Evolutionary conservation across 768 basidiomycete species (phyloP).

Genomic region (Lactifluus pinguis): DNA sequence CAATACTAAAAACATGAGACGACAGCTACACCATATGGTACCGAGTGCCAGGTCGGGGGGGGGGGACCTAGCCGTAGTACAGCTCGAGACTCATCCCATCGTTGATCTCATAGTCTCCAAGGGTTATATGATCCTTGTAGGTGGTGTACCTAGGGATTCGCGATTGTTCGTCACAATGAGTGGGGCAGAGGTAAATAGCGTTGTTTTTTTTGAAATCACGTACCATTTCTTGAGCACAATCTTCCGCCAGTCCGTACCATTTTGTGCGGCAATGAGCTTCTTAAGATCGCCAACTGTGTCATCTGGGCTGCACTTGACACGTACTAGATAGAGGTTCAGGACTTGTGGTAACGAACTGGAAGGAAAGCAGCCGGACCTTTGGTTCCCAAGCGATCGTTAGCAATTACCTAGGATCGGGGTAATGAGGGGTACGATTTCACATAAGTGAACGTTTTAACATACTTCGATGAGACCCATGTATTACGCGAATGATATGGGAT

Average conservation of each 20-base stretch:
- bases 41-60: background rate
- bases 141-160: conserved; percentile 64
- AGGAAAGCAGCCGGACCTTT: conserved; percentile 55
- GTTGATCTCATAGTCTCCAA: conserved; percentile 86
- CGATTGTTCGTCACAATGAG: background rate
- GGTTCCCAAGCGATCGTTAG: conserved; percentile 89
- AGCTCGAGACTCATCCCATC: conserved; percentile 92
- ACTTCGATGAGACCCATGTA: conserved; percentile 30
- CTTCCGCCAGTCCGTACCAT: conserved; percentile 76
- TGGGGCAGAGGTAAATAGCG: background rate
- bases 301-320: conserved; percentile 89
- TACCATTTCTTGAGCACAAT: conserved; percentile 97
- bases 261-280: conserved; percentile 94
- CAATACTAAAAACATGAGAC: background rate
- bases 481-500: background rate
- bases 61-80: conserved; percentile 43
- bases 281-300: conserved; percentile 98
- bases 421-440: background rate
- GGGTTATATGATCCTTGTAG: conserved; percentile 94
- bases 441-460: background rate
- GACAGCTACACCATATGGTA: background rate
- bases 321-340: conserved; percentile 41
- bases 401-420: conserved; percentile 57
- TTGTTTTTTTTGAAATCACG: conserved; percentile 21
- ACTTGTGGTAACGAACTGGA: background rate